Conservation (phyloP, 495 filamentous ascomycete species). For the Daldinia decipiens region DNA sequence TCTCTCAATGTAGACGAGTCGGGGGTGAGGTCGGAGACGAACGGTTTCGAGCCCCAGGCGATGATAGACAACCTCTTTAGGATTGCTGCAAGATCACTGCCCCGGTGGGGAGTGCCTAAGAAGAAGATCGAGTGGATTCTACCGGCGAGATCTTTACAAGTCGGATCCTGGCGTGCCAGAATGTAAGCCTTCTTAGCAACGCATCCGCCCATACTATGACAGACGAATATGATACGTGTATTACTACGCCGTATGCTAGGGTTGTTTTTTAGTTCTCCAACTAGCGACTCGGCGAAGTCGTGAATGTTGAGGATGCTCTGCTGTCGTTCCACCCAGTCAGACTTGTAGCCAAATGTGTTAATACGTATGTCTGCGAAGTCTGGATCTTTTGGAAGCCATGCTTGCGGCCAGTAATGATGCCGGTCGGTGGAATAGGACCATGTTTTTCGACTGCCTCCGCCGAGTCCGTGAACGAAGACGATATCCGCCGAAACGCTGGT, state of each 20-base stretch:
- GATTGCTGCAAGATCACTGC: conserved; percentile 56
- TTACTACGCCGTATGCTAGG: conserved; percentile 42
- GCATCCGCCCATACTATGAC: conserved; percentile 65
- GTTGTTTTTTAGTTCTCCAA: conserved; percentile 53
- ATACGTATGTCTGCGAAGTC: conserved; percentile 45
- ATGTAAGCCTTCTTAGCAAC: conserved; percentile 61
- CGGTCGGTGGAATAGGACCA: conserved; percentile 41
- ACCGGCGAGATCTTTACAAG: conserved; percentile 41
- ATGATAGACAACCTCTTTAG: conserved; percentile 44
- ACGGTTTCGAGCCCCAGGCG: conserved; percentile 38
- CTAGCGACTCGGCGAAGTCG: conserved; percentile 57
- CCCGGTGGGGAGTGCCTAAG: conserved; percentile 63
- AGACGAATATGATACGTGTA: conserved; percentile 57
- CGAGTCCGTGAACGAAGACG: conserved; percentile 51
- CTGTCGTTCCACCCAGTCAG: conserved; percentile 44
- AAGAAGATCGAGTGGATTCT: conserved; percentile 61
- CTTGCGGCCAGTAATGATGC: conserved; percentile 47
- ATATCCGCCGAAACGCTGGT: conserved; percentile 46
- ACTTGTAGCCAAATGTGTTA: conserved; percentile 47
- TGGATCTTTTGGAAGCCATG: conserved; percentile 46
- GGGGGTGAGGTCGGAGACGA: conserved; percentile 37
- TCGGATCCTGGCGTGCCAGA: conserved; percentile 44
- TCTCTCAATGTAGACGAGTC: conserved; percentile 31
- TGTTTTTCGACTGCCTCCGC: conserved; percentile 50
- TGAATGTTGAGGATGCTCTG: conserved; percentile 54